phyloP scores from a whole-genome alignment of 495 filamentous ascomycete species.

The Lindgomyces ingoldianus region DNA sequence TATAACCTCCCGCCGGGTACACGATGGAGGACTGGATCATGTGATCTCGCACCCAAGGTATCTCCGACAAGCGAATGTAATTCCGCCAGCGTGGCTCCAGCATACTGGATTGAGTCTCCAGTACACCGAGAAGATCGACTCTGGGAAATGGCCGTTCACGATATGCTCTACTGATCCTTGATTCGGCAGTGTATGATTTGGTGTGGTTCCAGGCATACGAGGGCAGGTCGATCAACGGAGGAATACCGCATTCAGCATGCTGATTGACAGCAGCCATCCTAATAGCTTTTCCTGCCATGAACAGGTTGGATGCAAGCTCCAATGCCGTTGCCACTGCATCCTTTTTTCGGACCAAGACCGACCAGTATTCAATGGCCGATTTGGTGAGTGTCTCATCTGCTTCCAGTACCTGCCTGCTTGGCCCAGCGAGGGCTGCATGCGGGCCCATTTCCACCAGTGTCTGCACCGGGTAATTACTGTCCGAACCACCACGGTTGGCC shows the following conservation, averaged over 20 bases:
- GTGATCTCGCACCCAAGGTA: not conserved
- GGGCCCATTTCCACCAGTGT: conserved; percentile 60
- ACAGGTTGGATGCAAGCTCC: not conserved
- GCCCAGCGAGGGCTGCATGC: conserved; percentile 62
- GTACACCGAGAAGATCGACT: not conserved
- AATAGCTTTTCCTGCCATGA: not conserved
- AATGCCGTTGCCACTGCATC: not conserved
- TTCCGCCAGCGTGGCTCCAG: conserved; percentile 6
- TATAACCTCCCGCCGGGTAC: conserved; percentile 1
- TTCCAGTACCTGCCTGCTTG: conserved; percentile 41
- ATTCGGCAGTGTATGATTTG: not conserved
- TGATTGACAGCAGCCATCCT: not conserved
- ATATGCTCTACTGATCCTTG: not conserved
- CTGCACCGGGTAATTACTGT: conserved; percentile 38
- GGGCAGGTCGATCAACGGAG: not conserved
- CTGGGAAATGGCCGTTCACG: not conserved
- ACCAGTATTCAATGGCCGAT: not conserved
- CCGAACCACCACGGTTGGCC: not conserved
- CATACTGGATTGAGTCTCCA: not conserved
- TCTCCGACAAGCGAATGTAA: conserved; percentile 2
- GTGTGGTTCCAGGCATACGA: conserved; percentile 5
- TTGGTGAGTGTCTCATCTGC: not conserved
- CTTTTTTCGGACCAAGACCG: not conserved
- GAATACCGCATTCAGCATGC: not conserved
- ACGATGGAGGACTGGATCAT: not conserved